phyloP scores from a whole-genome alignment of 352 stramenopile genomes.

The Phytophthora syringae region DNA sequence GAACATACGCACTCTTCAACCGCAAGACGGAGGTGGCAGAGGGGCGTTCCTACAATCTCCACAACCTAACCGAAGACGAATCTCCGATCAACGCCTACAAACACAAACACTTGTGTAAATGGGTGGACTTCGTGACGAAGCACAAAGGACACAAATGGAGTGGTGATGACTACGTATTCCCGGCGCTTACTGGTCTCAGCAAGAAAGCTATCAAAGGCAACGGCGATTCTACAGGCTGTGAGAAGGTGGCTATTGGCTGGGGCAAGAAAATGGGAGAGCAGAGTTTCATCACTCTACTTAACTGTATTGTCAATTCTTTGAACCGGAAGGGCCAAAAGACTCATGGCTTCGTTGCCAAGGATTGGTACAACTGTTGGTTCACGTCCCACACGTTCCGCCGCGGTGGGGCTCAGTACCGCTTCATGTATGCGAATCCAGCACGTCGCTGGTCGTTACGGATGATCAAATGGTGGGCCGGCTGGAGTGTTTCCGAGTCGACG shows the following conservation, averaged over 20 bases:
- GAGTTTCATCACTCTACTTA: no score
- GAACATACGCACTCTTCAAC: no score
- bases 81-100: background rate
- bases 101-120: slow-evolving; percentile 17
- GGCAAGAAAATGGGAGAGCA: no score
- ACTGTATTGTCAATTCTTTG: no score
- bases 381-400: slow-evolving; percentile 17
- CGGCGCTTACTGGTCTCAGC: no score
- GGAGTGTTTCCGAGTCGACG: slow-evolving; percentile 20
- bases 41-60: slow-evolving; percentile 9
- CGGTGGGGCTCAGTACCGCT: slow-evolving; percentile 5
- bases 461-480: slow-evolving; percentile 21
- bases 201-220: no score
- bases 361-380: slow-evolving; percentile 18
- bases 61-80: slow-evolving; percentile 1
- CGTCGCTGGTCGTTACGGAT: slow-evolving; percentile 17
- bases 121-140: slow-evolving; percentile 6
- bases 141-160: slow-evolving; percentile 2
- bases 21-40: no score
- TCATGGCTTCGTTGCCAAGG: slow-evolving; percentile 5
- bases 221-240: no score
- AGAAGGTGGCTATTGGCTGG: no score
- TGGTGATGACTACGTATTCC: no score
- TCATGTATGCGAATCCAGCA: slow-evolving; percentile 13
- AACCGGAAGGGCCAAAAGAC: background rate